phyloP scores from a whole-genome alignment of 495 filamentous ascomycete genomes.

The Annulohypoxylon bovei region DNA sequence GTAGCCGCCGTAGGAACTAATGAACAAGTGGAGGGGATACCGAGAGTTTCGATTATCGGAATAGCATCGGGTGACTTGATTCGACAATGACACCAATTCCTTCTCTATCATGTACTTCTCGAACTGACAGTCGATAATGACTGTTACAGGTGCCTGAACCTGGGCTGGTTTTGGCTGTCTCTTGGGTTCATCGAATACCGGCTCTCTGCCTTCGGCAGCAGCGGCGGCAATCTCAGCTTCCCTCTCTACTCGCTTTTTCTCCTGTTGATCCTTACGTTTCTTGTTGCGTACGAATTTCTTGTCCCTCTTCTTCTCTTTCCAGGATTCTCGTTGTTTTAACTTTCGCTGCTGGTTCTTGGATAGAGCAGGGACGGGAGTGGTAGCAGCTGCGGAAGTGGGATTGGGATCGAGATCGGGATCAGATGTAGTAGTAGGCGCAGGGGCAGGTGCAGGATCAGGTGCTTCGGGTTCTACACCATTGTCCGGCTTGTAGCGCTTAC shows the following conservation, averaged over 20 bases:
- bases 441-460: constrained; percentile 35
- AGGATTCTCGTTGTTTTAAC: too few relatives aligned
- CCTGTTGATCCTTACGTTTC: constrained; percentile 71
- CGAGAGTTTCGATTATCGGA: constrained; percentile 78
- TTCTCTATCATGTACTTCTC: constrained; percentile 86
- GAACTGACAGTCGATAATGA: constrained; percentile 92
- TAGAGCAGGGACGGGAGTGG: constrained; percentile 32
- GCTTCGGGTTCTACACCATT: constrained; percentile 25
- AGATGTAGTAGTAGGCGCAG: neutral
- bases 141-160: constrained; percentile 71
- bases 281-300: constrained; percentile 78
- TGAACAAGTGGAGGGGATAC: constrained; percentile 72
- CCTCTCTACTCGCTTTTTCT: constrained; percentile 59
- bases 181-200: constrained; percentile 39
- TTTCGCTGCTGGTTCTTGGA: constrained; percentile 85
- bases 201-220: constrained; percentile 53
- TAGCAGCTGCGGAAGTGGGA: neutral
- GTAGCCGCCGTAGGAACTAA: constrained; percentile 79
- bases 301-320: too few relatives aligned
- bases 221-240: constrained; percentile 55
- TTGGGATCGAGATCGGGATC: neutral
- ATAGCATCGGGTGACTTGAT: constrained; percentile 87
- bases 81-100: constrained; percentile 81
- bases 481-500: neutral
- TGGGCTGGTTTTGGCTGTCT: constrained; percentile 52